Percentiles rank a stretch among this genome's conserved stretches.
Evolutionary conservation across 495 filamentous ascomycete genomes (phyloP).

Genomic region (Neurospora cerealis): DNA sequence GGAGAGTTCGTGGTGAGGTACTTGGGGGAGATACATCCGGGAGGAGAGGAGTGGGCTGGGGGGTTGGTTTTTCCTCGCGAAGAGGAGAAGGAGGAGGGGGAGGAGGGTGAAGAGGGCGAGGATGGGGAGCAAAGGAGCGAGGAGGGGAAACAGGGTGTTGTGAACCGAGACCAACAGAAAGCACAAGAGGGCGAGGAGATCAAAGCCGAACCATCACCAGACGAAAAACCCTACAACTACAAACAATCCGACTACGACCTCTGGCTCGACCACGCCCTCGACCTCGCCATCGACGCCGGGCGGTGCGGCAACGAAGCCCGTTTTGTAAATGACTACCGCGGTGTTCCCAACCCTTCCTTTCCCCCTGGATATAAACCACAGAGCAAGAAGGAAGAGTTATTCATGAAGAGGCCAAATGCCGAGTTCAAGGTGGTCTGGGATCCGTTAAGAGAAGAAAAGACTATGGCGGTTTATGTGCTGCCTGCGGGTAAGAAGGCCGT

Average conservation of each 20-base stretch:
- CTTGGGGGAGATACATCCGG: constrained; percentile 48
- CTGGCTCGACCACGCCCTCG: constrained; percentile 39
- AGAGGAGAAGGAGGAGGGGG: no score
- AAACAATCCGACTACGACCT: constrained; percentile 56
- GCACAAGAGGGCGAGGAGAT: constrained; percentile 6
- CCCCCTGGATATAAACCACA: not conserved
- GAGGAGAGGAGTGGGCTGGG: constrained; percentile 1
- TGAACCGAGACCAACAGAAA: constrained; percentile 7
- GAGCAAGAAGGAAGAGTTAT: not conserved
- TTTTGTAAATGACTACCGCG: constrained; percentile 68
- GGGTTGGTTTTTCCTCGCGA: not conserved
- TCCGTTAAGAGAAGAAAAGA: constrained; percentile 32
- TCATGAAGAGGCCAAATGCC: constrained; percentile 38
- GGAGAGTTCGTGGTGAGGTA: constrained; percentile 55
- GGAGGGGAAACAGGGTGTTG: not conserved
- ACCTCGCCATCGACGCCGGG: constrained; percentile 54
- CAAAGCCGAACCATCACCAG: not conserved
- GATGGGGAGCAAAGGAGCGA: not conserved
- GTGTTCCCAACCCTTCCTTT: constrained; percentile 26
- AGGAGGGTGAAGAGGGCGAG: not conserved
- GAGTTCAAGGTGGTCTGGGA: constrained; percentile 52
- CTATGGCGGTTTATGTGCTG: constrained; percentile 54
- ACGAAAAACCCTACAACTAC: constrained; percentile 22
- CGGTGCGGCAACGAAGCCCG: constrained; percentile 56
- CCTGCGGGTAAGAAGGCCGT: constrained; percentile 42